Conservation (phyloP, 2,329 filamentous ascomycete genomes). For the Penicillium sp. region DNA sequence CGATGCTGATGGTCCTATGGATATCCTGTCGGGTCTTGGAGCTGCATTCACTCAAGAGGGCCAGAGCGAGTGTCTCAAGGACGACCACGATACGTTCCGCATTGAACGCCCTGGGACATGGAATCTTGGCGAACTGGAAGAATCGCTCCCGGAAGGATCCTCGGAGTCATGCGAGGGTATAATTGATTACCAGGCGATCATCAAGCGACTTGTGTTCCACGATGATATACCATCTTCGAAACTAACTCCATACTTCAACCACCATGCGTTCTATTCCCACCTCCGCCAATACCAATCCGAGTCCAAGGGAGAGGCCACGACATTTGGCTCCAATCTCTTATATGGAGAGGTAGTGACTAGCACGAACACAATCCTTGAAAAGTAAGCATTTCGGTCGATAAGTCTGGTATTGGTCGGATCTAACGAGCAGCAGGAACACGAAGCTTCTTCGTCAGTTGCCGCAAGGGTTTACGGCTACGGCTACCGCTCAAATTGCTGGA, state of each 20-base stretch:
- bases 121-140: constrained; percentile 55
- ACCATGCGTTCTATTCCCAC: constrained; percentile 71
- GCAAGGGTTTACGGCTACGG: constrained; percentile 80
- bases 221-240: constrained; percentile 67
- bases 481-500: constrained; percentile 82
- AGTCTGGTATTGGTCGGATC: background rate
- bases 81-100: constrained; percentile 78
- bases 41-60: constrained; percentile 66
- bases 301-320: constrained; percentile 52
- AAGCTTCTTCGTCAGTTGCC: constrained; percentile 73
- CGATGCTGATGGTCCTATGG: constrained; percentile 61
- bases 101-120: constrained; percentile 66
- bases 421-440: constrained; percentile 60
- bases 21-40: constrained; percentile 61
- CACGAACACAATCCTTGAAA: constrained; percentile 90
- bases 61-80: constrained; percentile 69
- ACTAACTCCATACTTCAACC: constrained; percentile 82
- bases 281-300: constrained; percentile 64
- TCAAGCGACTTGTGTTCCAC: constrained; percentile 73
- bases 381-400: constrained; percentile 49
- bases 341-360: constrained; percentile 93
- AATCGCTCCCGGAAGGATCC: constrained; percentile 48
- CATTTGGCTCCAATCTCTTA: constrained; percentile 74
- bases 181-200: constrained; percentile 69
- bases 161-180: constrained; percentile 51